Evolutionary conservation across 208 protist genomes (phyloP).

Genomic region (Leishmania aethiopica): DNA sequence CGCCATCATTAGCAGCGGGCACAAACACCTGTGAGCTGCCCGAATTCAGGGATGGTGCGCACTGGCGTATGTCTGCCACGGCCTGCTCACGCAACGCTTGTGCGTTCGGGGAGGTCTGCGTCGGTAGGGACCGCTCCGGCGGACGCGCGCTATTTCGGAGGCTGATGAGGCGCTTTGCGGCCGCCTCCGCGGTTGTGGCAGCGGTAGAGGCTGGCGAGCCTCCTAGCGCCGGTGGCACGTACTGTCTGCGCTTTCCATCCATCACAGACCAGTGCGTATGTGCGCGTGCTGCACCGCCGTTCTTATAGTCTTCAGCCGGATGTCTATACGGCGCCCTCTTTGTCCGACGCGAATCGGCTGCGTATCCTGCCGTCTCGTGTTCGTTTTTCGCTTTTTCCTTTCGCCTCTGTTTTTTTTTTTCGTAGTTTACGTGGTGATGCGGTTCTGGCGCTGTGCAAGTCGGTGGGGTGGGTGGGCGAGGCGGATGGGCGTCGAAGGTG

Average conservation of each 20-base stretch:
- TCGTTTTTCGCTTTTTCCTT: background rate
- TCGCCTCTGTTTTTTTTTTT: background rate
- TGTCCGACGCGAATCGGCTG: background rate
- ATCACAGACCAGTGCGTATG: background rate
- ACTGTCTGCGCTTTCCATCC: conserved; percentile 30
- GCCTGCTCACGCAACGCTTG: background rate
- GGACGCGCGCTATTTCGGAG: conserved; percentile 17
- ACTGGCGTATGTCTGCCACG: background rate
- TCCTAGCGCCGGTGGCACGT: conserved; percentile 20
- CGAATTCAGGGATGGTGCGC: background rate
- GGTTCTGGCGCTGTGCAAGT: background rate
- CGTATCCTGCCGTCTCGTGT: background rate
- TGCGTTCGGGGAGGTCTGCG: background rate
- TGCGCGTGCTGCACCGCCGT: background rate
- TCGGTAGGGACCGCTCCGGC: background rate
- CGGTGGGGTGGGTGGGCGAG: background rate
- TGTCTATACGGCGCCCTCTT: background rate
- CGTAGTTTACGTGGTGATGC: background rate
- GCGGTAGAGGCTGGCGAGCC: conserved; percentile 2
- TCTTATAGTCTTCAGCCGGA: background rate
- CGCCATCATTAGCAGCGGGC: background rate
- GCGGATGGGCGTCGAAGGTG: background rate
- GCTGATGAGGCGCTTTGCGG: conserved; percentile 15
- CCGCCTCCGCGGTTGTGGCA: background rate
- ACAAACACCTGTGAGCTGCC: background rate